These are phyloP conservation scores for Phlebiopsis gigantea DNA, from an alignment of 768 basidiomycete species.

Conservation along the genomic window DNA sequence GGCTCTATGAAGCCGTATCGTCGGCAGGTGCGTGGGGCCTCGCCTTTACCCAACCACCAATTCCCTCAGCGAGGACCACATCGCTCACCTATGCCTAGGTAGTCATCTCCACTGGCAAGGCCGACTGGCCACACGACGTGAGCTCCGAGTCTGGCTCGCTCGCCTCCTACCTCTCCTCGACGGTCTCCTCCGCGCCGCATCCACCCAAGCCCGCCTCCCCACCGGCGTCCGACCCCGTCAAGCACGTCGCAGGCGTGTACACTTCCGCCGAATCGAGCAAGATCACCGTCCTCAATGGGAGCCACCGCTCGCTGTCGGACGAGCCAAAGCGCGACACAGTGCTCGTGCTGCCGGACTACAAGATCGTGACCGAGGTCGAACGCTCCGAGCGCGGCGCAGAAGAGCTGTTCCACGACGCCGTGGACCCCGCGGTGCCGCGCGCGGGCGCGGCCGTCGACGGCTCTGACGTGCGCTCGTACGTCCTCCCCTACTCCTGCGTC, in stretches of 20 bases:
- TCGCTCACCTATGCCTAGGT: slow-evolving; percentile 39
- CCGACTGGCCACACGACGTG: slow-evolving; percentile 84
- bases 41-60: neutral
- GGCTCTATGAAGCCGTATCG: slow-evolving; percentile 82
- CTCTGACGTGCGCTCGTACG: slow-evolving; percentile 59
- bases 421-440: slow-evolving; percentile 55
- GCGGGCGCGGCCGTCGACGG: slow-evolving; percentile 39
- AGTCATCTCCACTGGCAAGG: slow-evolving; percentile 84
- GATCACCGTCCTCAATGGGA: slow-evolving; percentile 79
- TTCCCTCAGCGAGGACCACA: neutral
- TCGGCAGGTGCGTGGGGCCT: slow-evolving; percentile 54
- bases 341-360: slow-evolving; percentile 91
- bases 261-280: slow-evolving; percentile 46
- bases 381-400: slow-evolving; percentile 61
- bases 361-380: slow-evolving; percentile 69
- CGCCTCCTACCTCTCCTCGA: slow-evolving; percentile 46
- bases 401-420: slow-evolving; percentile 56
- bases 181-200: slow-evolving; percentile 18
- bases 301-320: slow-evolving; percentile 67
- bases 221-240: slow-evolving; percentile 9
- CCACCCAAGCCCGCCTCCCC: slow-evolving; percentile 19
- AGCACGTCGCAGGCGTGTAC: slow-evolving; percentile 50
- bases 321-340: slow-evolving; percentile 66
- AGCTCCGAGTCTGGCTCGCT: slow-evolving; percentile 67
- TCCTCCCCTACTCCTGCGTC: slow-evolving; percentile 85